Evolutionary conservation across 192 early-diverging fungal genomes (phyloP).

Genomic region (Podila clonocystis): DNA sequence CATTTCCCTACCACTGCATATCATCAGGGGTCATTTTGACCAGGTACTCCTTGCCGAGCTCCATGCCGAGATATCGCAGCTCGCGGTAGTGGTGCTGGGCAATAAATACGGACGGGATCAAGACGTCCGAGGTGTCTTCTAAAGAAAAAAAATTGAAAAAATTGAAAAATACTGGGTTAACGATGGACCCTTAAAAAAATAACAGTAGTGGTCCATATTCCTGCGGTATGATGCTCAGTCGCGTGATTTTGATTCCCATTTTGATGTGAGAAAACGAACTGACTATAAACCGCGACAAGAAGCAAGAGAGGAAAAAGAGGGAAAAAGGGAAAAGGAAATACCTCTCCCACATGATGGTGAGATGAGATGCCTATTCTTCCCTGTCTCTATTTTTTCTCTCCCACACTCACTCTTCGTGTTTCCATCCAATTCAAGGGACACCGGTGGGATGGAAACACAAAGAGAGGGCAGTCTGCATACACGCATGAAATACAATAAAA

Average conservation of each 20-base stretch:
- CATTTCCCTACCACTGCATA: slow-evolving; percentile 29
- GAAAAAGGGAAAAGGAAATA: slow-evolving; percentile 3
- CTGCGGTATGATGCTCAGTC: background rate
- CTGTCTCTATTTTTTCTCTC: too few relatives aligned
- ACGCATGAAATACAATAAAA: background rate
- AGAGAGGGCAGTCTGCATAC: slow-evolving; percentile 1
- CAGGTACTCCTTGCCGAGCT: slow-evolving; percentile 17
- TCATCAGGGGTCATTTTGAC: slow-evolving; percentile 42
- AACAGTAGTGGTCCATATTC: background rate
- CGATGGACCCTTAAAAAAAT: background rate
- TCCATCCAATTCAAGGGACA: too few relatives aligned
- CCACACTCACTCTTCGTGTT: too few relatives aligned
- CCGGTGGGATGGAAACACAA: background rate
- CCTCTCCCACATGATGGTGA: background rate
- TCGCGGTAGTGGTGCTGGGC: slow-evolving; percentile 72
- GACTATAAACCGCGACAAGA: background rate
- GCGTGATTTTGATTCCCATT: background rate
- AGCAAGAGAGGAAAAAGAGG: background rate
- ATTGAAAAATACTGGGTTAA: slow-evolving; percentile 13
- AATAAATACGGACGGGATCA: slow-evolving; percentile 91
- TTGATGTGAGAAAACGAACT: background rate
- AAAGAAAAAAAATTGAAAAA: background rate
- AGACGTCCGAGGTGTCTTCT: slow-evolving; percentile 87
- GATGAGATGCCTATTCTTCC: too few relatives aligned
- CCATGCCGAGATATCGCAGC: slow-evolving; percentile 56